Evolutionary conservation across 2,329 filamentous ascomycete species (phyloP).

Genomic region (Aotearoamyces nothofagi): DNA sequence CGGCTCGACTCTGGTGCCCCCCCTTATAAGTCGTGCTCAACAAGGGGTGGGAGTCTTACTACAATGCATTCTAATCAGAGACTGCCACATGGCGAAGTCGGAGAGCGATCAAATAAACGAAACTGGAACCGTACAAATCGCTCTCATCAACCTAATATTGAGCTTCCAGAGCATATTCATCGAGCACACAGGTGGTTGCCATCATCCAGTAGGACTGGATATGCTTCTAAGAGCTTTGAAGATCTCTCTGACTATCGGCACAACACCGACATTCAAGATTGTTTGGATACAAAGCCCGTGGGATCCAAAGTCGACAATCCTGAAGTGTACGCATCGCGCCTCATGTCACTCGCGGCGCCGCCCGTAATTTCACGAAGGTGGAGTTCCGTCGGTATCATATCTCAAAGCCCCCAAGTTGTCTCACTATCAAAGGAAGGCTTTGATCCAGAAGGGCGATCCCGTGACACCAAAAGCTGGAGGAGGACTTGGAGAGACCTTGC

Average conservation of each 20-base stretch:
- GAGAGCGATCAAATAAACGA: not conserved
- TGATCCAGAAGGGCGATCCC: slow-evolving; percentile 3
- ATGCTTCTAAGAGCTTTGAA: not conserved
- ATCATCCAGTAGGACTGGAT: not conserved
- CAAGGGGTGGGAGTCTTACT: not conserved
- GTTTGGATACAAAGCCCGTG: too few relatives aligned
- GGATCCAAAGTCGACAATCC: too few relatives aligned
- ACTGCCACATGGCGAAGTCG: not conserved
- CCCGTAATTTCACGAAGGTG: slow-evolving; percentile 10
- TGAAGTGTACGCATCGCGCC: too few relatives aligned
- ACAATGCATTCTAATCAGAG: not conserved
- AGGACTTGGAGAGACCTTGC: slow-evolving; percentile 1
- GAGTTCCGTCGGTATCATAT: slow-evolving; percentile 13
- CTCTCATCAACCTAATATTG: not conserved
- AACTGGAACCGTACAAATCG: not conserved
- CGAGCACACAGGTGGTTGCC: not conserved
- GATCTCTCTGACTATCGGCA: not conserved
- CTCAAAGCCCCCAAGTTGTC: slow-evolving; percentile 3
- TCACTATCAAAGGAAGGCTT: slow-evolving; percentile 1
- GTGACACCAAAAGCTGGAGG: slow-evolving; percentile 7
- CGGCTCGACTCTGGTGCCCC: not conserved
- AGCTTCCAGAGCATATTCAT: not conserved
- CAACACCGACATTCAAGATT: not conserved
- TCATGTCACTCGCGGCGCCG: too few relatives aligned
- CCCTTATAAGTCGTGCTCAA: not conserved